Percentiles rank a stretch among this genome's conserved stretches.
These are phyloP conservation scores for Ceratocystis eucalypticola DNA, from an alignment of 2,329 filamentous ascomycete genomes.

Conservation along the genomic window DNA sequence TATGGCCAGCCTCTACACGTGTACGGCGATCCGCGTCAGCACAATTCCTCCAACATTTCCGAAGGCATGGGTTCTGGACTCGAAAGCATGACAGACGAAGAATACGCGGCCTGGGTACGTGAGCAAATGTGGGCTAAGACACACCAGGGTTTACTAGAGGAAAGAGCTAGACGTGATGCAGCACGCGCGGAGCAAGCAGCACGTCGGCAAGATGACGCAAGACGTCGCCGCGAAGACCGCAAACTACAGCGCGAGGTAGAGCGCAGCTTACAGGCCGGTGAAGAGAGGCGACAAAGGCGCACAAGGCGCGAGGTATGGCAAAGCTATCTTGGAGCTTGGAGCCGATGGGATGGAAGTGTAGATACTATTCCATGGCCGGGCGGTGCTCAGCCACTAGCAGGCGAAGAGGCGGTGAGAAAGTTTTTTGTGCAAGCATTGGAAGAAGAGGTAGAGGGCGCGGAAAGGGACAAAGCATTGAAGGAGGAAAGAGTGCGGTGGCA, in stretches of 20 bases:
- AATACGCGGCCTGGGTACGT: conserved; percentile 77
- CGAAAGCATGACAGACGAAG: conserved; percentile 81
- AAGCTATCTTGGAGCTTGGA: conserved; percentile 42
- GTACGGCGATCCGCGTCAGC: conserved; percentile 36
- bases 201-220: conserved; percentile 26
- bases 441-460: conserved; percentile 31
- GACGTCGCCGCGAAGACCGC: conserved; percentile 23
- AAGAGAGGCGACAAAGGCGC: conserved; percentile 44
- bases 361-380: conserved; percentile 53
- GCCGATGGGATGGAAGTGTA: conserved; percentile 33
- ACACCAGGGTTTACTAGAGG: conserved; percentile 68
- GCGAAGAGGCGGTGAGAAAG: conserved; percentile 44
- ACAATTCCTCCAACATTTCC: neutral
- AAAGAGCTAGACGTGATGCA: conserved; percentile 49
- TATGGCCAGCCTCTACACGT: conserved; percentile 89
- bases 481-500: conserved; percentile 87
- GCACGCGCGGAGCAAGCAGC: conserved; percentile 27
- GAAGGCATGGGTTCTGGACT: conserved; percentile 35
- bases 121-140: conserved; percentile 92
- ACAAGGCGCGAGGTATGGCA: conserved; percentile 55
- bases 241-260: conserved; percentile 53
- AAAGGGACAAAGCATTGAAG: conserved; percentile 48
- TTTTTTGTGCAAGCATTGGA: conserved; percentile 47
- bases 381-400: neutral
- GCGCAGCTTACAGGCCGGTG: conserved; percentile 51